Evolutionary conservation across 2,329 filamentous ascomycete genomes (phyloP).

Genomic region (Pseudogymnoascus sp.): DNA sequence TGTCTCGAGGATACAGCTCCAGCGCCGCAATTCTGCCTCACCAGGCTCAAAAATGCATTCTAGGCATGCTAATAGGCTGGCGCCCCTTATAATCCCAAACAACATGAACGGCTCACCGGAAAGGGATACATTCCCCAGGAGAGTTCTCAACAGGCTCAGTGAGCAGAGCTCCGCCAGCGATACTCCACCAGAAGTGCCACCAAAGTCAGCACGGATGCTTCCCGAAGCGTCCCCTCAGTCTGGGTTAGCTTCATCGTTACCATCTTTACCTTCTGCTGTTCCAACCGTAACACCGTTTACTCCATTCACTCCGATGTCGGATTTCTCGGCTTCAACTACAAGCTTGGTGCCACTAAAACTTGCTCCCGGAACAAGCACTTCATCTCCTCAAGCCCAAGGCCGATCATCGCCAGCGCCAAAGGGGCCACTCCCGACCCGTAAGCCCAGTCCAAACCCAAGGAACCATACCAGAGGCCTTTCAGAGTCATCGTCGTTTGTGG

Average conservation of each 20-base stretch:
- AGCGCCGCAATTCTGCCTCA: constrained; percentile 11
- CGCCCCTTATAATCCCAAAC: constrained; percentile 50
- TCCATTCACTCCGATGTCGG: constrained; percentile 37
- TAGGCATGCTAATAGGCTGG: constrained; percentile 36
- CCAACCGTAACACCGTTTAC: constrained; percentile 27
- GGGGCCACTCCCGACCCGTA: neutral
- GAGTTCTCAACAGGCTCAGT: constrained; percentile 12
- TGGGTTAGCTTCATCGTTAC: constrained; percentile 19
- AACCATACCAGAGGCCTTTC: constrained; percentile 1
- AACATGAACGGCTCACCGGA: constrained; percentile 14
- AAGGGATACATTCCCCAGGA: constrained; percentile 3
- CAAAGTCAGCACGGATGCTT: constrained; percentile 33
- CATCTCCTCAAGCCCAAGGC: constrained; percentile 12
- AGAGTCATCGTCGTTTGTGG: neutral
- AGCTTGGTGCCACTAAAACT: neutral
- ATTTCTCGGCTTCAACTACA: neutral
- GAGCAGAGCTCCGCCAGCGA: constrained; percentile 24
- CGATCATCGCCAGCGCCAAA: constrained; percentile 19
- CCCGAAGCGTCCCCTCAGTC: constrained; percentile 39
- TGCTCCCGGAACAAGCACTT: neutral
- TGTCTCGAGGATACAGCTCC: neutral
- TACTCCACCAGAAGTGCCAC: constrained; percentile 32
- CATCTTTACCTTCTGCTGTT: constrained; percentile 1
- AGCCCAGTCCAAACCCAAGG: constrained; percentile 3
- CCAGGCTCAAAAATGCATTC: constrained; percentile 12